phyloP scores from a whole-genome alignment of 108 stramenopile species.

The Stephanodiscus minutulus region DNA sequence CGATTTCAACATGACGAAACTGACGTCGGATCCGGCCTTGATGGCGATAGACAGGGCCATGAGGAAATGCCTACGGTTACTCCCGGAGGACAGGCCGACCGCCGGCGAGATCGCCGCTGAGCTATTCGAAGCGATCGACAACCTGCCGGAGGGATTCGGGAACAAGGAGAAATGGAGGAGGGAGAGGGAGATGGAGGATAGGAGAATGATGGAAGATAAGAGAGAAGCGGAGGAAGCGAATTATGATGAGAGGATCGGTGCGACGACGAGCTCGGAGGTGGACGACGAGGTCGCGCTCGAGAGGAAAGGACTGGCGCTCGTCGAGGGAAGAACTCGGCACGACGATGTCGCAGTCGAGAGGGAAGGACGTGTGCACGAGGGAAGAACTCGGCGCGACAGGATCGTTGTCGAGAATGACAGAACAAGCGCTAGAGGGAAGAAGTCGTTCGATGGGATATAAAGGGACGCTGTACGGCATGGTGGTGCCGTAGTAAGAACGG shows the following conservation, averaged over 20 bases:
- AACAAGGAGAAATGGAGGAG: slow-evolving; percentile 36
- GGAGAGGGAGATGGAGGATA: slow-evolving; percentile 1
- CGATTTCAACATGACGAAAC: slow-evolving; percentile 40
- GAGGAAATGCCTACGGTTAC: slow-evolving; percentile 59
- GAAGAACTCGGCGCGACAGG: too few relatives aligned
- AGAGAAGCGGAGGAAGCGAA: background rate
- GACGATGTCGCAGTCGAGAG: too few relatives aligned
- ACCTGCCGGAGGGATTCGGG: slow-evolving; percentile 47
- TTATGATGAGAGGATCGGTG: background rate
- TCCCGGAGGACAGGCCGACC: slow-evolving; percentile 69
- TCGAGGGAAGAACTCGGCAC: too few relatives aligned
- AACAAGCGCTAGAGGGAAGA: too few relatives aligned
- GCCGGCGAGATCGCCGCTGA: slow-evolving; percentile 68
- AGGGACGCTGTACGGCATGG: too few relatives aligned
- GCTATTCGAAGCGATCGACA: slow-evolving; percentile 35
- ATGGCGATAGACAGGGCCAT: slow-evolving; percentile 70
- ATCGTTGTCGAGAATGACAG: too few relatives aligned
- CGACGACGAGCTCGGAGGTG: background rate
- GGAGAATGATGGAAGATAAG: background rate
- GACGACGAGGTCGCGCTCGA: background rate
- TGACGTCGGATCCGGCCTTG: slow-evolving; percentile 49
- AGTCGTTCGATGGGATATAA: too few relatives aligned
- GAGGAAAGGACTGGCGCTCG: background rate
- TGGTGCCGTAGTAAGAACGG: too few relatives aligned
- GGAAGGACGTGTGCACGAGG: too few relatives aligned